Evolutionary conservation across 768 basidiomycete genomes (phyloP).

Genomic region (Tulasnella sp.): DNA sequence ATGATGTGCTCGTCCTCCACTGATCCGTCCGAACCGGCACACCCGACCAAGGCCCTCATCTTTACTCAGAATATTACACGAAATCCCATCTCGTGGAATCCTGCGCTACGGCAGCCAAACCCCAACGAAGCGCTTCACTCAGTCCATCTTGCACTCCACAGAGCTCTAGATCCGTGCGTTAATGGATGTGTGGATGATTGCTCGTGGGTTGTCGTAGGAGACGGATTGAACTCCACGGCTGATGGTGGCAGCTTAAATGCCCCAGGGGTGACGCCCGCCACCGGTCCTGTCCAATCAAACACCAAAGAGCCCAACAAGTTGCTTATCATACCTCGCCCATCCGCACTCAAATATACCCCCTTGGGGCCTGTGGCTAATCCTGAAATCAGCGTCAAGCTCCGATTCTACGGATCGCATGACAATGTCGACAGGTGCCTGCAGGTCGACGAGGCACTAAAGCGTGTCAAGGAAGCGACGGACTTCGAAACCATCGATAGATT

Average conservation of each 20-base stretch:
- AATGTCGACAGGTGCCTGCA: constrained; percentile 2
- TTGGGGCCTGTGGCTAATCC: background rate
- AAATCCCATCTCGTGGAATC: constrained; percentile 19
- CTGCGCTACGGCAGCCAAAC: constrained; percentile 12
- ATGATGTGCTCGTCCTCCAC: background rate
- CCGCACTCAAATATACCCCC: constrained; percentile 2
- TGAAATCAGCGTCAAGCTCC: constrained; percentile 17
- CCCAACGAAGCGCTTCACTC: constrained; percentile 18
- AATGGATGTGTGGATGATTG: constrained; percentile 12
- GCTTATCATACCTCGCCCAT: constrained; percentile 8
- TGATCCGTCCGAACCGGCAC: background rate
- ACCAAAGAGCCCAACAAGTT: background rate
- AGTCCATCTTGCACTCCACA: constrained; percentile 16
- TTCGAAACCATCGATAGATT: constrained; percentile 13
- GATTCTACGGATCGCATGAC: constrained; percentile 15
- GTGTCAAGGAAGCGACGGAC: constrained; percentile 16
- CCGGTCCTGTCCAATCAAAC: background rate
- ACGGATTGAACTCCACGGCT: background rate
- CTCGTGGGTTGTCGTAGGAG: constrained; percentile 4
- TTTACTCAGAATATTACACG: constrained; percentile 19
- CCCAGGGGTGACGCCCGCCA: too few relatives aligned
- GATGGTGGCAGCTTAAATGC: too few relatives aligned
- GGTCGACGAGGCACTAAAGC: constrained; percentile 15
- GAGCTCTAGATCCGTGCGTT: constrained; percentile 18
- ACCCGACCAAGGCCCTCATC: constrained; percentile 3